These are phyloP conservation scores for Nakaseomyces sp. DNA, from an alignment of 1,139 yeast genomes.

Conservation along the genomic window DNA sequence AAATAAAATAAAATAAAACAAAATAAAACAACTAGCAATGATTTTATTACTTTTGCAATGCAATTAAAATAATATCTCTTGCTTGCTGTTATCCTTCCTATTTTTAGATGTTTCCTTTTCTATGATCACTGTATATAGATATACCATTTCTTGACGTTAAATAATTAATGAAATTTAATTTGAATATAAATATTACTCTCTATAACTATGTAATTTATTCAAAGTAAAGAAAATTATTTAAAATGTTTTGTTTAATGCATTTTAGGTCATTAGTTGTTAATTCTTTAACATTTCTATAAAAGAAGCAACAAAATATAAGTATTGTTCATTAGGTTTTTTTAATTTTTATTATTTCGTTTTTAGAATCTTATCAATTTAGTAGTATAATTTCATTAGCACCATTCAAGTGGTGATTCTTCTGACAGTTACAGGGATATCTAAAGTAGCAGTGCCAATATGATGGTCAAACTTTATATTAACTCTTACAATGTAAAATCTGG, in stretches of 20 bases:
- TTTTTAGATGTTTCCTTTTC: too few species aligned
- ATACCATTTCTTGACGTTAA: neutral
- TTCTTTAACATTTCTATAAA: neutral
- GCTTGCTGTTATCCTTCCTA: too few species aligned
- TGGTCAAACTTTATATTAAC: slow-evolving; percentile 30
- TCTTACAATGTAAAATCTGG: slow-evolving; percentile 42
- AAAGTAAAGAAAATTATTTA: slow-evolving; percentile 1
- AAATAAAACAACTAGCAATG: too few species aligned
- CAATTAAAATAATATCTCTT: too few species aligned
- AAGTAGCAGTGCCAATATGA: slow-evolving; percentile 25
- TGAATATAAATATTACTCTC: neutral
- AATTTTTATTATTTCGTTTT: neutral
- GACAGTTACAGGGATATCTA: slow-evolving; percentile 34
- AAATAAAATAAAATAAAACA: too few species aligned
- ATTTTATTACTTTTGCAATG: too few species aligned
- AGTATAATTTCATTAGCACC: neutral
- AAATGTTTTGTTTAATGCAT: too few species aligned
- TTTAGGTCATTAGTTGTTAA: neutral
- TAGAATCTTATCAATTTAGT: neutral
- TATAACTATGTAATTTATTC: neutral
- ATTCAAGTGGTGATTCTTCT: slow-evolving; percentile 20
- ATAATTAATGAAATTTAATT: neutral
- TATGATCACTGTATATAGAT: neutral
- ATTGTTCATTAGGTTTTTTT: neutral
- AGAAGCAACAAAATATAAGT: neutral